phyloP scores from a whole-genome alignment of 768 basidiomycete genomes.

The Mycena capillaripes region DNA sequence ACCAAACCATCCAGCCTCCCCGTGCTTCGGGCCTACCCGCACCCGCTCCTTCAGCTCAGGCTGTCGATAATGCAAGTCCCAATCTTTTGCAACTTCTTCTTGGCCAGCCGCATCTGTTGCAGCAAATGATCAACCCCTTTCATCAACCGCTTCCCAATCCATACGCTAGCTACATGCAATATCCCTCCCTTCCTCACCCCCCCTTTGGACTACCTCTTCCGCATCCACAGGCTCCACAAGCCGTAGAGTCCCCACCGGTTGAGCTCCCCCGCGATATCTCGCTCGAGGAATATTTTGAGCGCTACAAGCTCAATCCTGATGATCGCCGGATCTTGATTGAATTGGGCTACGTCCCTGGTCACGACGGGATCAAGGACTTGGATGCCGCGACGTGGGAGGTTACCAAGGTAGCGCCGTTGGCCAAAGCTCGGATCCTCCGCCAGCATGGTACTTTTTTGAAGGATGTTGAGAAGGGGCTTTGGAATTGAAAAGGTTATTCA shows the following conservation, averaged over 20 bases:
- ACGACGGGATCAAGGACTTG: not conserved
- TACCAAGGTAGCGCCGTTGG: not conserved
- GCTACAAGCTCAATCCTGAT: not conserved
- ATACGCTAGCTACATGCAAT: not conserved
- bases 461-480: not conserved
- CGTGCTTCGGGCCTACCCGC: not conserved
- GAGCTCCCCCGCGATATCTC: not conserved
- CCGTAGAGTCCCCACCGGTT: not conserved
- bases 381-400: not conserved
- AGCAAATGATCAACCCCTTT: not conserved
- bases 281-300: conserved; percentile 7
- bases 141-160: too few relatives aligned
- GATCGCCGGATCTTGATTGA: not conserved
- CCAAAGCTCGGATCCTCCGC: not conserved
- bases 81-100: not conserved
- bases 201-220: not conserved
- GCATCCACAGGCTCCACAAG: not conserved
- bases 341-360: not conserved
- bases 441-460: not conserved
- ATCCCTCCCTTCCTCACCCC: not conserved
- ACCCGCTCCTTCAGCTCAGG: not conserved
- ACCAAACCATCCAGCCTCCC: not conserved
- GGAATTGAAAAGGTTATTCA: not conserved
- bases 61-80: not conserved
- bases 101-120: not conserved